A percentile compares a stretch with the other conserved stretches of the same genome.
Evolutionary conservation across 2,329 filamentous ascomycete genomes (phyloP).

Genomic region (Xylaria multiplex): DNA sequence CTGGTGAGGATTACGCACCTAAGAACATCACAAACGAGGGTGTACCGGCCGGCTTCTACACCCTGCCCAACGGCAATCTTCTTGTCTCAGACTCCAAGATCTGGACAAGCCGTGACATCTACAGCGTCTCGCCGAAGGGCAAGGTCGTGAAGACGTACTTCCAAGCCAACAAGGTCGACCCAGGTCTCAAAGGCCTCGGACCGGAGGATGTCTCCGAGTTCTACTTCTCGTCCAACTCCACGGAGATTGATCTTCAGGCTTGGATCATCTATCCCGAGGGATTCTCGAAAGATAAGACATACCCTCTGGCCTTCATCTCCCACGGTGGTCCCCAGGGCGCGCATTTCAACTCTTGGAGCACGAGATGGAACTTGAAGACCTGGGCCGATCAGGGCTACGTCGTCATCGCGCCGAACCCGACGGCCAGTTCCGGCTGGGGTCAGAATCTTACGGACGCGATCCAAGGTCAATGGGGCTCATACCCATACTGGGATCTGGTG

Average conservation of each 20-base stretch:
- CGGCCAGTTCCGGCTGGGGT: constrained; percentile 64
- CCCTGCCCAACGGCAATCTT: constrained; percentile 44
- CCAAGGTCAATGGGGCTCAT: constrained; percentile 60
- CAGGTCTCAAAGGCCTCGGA: constrained; percentile 48
- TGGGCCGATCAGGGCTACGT: constrained; percentile 68
- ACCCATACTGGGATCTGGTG: constrained; percentile 65
- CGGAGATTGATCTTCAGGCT: constrained; percentile 48
- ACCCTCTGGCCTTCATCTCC: constrained; percentile 63
- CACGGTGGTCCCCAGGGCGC: constrained; percentile 65
- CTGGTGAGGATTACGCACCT: constrained; percentile 46
- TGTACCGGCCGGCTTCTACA: constrained; percentile 44
- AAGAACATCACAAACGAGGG: constrained; percentile 51
- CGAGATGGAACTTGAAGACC: constrained; percentile 63
- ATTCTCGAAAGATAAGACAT: constrained; percentile 55
- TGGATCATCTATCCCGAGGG: constrained; percentile 50
- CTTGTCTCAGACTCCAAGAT: constrained; percentile 51
- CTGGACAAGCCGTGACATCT: constrained; percentile 51
- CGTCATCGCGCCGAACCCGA: constrained; percentile 64
- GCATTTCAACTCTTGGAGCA: constrained; percentile 63
- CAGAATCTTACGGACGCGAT: constrained; percentile 64
- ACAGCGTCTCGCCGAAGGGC: constrained; percentile 44
- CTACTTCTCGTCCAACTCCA: constrained; percentile 50
- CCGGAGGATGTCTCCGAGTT: constrained; percentile 50
- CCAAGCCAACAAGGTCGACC: constrained; percentile 51
- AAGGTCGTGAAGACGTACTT: constrained; percentile 47